Percentiles rank a stretch among this genome's conserved stretches.
phyloP scores from a whole-genome alignment of 345 rosid species.

The Euphorbia pulcherrima region DNA sequence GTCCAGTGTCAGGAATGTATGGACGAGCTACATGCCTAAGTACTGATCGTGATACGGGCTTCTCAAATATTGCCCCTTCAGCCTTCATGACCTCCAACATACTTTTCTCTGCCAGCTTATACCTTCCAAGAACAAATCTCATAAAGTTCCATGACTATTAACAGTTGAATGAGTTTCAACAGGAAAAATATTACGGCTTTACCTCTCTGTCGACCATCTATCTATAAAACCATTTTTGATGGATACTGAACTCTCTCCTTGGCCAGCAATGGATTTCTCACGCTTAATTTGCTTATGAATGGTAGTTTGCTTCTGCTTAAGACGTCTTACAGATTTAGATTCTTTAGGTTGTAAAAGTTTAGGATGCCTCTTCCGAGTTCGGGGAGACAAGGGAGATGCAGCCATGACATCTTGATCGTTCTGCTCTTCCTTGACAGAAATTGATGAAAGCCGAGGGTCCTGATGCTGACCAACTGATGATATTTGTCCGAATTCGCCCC shows the following conservation, averaged over 20 bases:
- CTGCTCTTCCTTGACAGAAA: conserved; percentile 25
- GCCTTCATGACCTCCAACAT: conserved; percentile 66
- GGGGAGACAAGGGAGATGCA: conserved; percentile 27
- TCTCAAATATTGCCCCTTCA: conserved; percentile 65
- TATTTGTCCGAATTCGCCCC: conserved; percentile 34
- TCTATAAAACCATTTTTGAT: conserved; percentile 18
- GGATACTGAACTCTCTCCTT: neutral
- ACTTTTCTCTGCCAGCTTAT: conserved; percentile 56
- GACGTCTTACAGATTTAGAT: conserved; percentile 21
- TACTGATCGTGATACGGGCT: conserved; percentile 52
- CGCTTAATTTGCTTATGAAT: conserved; percentile 27
- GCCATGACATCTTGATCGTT: conserved; percentile 24
- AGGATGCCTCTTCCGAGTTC: conserved; percentile 34
- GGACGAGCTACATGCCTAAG: conserved; percentile 64
- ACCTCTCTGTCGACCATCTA: conserved; percentile 82
- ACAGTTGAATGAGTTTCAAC: neutral
- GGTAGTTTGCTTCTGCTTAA: conserved; percentile 14
- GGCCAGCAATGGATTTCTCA: conserved; percentile 15
- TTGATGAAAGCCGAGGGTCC: conserved; percentile 25
- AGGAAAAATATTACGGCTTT: neutral
- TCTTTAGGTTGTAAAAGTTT: conserved; percentile 24
- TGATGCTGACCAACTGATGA: conserved; percentile 16
- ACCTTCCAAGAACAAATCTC: conserved; percentile 40
- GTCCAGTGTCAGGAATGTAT: conserved; percentile 84
- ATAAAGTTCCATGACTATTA: conserved; percentile 1